Conservation (phyloP, 441 rosid species). For the Breynia disticha region DNA sequence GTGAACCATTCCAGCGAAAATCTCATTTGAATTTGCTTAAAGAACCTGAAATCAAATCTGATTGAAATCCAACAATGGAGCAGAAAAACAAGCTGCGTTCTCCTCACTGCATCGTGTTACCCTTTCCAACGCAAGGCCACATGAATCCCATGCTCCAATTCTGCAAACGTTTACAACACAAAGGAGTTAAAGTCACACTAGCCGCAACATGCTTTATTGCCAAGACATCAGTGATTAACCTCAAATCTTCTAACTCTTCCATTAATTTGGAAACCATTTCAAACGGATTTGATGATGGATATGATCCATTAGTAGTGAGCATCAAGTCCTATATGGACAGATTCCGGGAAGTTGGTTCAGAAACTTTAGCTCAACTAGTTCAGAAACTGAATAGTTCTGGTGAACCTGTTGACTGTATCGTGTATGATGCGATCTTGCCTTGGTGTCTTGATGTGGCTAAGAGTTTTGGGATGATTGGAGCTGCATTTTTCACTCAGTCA, state of each 20-base stretch:
- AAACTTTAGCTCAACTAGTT: constrained; percentile 11
- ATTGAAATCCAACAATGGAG: too few species aligned
- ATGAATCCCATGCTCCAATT: constrained; percentile 56
- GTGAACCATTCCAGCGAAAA: too few species aligned
- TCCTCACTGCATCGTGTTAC: too few species aligned
- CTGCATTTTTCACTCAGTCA: constrained; percentile 26
- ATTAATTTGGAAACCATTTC: constrained; percentile 8
- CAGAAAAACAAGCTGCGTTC: too few species aligned
- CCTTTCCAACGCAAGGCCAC: constrained; percentile 34
- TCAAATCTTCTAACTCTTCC: neutral
- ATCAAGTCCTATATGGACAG: constrained; percentile 5
- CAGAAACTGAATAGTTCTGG: constrained; percentile 5
- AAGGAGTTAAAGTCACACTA: constrained; percentile 23
- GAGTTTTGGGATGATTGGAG: constrained; percentile 16
- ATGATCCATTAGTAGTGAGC: constrained; percentile 5
- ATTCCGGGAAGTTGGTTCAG: constrained; percentile 7
- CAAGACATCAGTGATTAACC: constrained; percentile 6
- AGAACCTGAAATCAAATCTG: too few species aligned
- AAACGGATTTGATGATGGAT: constrained; percentile 16
- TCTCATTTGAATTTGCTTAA: too few species aligned
- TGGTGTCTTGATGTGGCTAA: constrained; percentile 34
- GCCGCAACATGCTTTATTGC: constrained; percentile 4
- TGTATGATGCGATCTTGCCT: constrained; percentile 15
- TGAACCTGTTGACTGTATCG: constrained; percentile 5
- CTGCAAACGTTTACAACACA: constrained; percentile 37